A percentile compares a stretch with the other conserved stretches of the same genome.
These are phyloP conservation scores for Cenococcum geophilum DNA, from an alignment of 495 filamentous ascomycete species.

Conservation along the genomic window DNA sequence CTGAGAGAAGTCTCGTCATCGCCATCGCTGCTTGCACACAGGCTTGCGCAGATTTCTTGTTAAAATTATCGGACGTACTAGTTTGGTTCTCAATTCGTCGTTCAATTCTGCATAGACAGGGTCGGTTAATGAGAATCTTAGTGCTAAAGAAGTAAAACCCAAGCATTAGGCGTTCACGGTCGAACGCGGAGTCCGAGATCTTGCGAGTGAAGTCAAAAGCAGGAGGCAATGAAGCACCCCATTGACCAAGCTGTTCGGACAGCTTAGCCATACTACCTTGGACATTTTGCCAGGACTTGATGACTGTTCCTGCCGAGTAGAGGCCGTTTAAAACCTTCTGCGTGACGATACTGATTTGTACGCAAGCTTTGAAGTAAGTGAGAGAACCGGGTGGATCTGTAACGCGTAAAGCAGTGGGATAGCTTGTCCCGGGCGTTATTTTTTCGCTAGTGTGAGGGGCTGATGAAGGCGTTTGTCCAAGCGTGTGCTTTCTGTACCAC, in stretches of 20 bases:
- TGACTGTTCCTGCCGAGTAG: slow-evolving; percentile 52
- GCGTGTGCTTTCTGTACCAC: not conserved
- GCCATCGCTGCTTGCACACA: slow-evolving; percentile 56
- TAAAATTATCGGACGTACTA: slow-evolving; percentile 44
- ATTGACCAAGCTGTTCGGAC: slow-evolving; percentile 48
- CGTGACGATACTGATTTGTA: slow-evolving; percentile 48
- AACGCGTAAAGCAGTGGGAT: not conserved
- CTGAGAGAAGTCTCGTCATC: slow-evolving; percentile 42
- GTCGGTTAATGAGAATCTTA: slow-evolving; percentile 55
- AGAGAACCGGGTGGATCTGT: slow-evolving; percentile 14
- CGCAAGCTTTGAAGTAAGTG: slow-evolving; percentile 47
- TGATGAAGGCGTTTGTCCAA: not conserved
- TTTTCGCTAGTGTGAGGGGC: not conserved
- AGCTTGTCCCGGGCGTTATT: not conserved
- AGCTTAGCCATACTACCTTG: slow-evolving; percentile 52
- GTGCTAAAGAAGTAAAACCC: slow-evolving; percentile 52
- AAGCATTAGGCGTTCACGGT: slow-evolving; percentile 35
- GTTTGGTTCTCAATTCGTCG: slow-evolving; percentile 43
- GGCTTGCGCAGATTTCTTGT: slow-evolving; percentile 46
- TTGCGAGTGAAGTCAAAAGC: slow-evolving; percentile 14
- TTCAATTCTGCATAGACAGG: slow-evolving; percentile 54
- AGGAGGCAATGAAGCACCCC: slow-evolving; percentile 35
- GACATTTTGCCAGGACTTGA: slow-evolving; percentile 53
- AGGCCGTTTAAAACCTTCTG: slow-evolving; percentile 53
- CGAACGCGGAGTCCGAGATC: slow-evolving; percentile 17